Evolutionary conservation across 805 yeast genomes (phyloP).

Genomic region (Starmerella etchellsii): DNA sequence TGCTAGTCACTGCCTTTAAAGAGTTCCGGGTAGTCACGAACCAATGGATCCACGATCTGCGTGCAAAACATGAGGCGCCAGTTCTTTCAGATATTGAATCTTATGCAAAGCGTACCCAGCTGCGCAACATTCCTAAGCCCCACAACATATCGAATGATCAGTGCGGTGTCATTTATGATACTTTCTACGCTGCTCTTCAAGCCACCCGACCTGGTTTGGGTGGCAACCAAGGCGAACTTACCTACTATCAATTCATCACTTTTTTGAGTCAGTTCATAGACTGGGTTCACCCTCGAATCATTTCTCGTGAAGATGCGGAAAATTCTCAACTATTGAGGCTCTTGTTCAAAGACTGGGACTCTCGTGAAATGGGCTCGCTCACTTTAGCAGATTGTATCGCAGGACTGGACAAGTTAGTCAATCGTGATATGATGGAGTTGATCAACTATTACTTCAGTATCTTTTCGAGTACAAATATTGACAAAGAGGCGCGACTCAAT

Average conservation of each 20-base stretch:
- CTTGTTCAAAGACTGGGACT: slow-evolving; percentile 61
- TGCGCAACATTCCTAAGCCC: slow-evolving; percentile 71
- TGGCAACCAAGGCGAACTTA: slow-evolving; percentile 48
- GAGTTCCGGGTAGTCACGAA: slow-evolving; percentile 78
- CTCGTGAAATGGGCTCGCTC: slow-evolving; percentile 38
- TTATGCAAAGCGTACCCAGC: slow-evolving; percentile 83
- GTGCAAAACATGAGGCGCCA: slow-evolving; percentile 57
- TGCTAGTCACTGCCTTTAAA: slow-evolving; percentile 81
- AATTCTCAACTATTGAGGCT: slow-evolving; percentile 41
- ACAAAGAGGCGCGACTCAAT: slow-evolving; percentile 30
- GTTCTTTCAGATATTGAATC: slow-evolving; percentile 78
- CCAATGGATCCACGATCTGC: slow-evolving; percentile 51
- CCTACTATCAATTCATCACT: slow-evolving; percentile 51
- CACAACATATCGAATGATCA: slow-evolving; percentile 45
- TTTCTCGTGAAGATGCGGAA: slow-evolving; percentile 20
- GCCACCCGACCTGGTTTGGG: slow-evolving; percentile 41
- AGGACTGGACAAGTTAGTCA: slow-evolving; percentile 59
- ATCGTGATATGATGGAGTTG: slow-evolving; percentile 62
- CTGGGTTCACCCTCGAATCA: slow-evolving; percentile 39
- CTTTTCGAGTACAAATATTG: slow-evolving; percentile 29
- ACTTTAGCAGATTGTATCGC: slow-evolving; percentile 54
- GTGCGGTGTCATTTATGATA: slow-evolving; percentile 64
- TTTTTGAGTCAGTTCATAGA: slow-evolving; percentile 72
- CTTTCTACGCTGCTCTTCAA: slow-evolving; percentile 65
- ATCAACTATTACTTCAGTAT: slow-evolving; percentile 68